phyloP scores from a whole-genome alignment of 2,329 filamentous ascomycete species.

The Magnaporthiopsis poae region DNA sequence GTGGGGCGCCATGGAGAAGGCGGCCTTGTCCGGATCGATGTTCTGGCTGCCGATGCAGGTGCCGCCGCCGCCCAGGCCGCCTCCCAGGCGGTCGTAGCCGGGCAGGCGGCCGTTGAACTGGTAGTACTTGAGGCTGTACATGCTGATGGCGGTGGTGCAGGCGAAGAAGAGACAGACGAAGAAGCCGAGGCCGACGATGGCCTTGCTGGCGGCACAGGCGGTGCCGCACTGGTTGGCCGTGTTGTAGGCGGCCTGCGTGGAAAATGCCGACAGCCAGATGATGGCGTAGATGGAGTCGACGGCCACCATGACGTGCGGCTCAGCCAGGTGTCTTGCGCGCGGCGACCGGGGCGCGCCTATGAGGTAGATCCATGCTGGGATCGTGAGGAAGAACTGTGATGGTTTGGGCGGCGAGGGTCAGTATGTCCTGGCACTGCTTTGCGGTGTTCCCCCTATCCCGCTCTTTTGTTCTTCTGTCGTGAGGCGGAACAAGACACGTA shows the following conservation, averaged over 20 bases:
- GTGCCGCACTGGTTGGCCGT: conserved; percentile 42
- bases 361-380: conserved; percentile 56
- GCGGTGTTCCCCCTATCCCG: background rate
- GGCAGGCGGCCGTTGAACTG: conserved; percentile 52
- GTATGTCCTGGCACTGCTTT: background rate
- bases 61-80: conserved; percentile 16
- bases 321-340: conserved; percentile 50
- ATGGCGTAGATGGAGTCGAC: conserved; percentile 49
- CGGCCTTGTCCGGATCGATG: conserved; percentile 60
- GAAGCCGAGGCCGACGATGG: conserved; percentile 51
- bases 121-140: conserved; percentile 53
- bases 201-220: conserved; percentile 52
- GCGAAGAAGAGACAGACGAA: conserved; percentile 52
- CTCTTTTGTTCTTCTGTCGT: background rate
- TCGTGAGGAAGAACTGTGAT: conserved; percentile 51
- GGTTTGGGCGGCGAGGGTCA: background rate
- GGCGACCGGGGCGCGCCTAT: conserved; percentile 55
- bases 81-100: conserved; percentile 44
- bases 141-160: conserved; percentile 43
- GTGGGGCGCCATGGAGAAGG: conserved; percentile 58
- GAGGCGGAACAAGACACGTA: conserved; percentile 27
- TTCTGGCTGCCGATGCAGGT: conserved; percentile 25
- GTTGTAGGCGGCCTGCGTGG: conserved; percentile 56
- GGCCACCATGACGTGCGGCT: conserved; percentile 51
- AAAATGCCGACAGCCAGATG: conserved; percentile 58